phyloP scores from a whole-genome alignment of 2,329 filamentous ascomycete genomes.

The Colletotrichum sp. region DNA sequence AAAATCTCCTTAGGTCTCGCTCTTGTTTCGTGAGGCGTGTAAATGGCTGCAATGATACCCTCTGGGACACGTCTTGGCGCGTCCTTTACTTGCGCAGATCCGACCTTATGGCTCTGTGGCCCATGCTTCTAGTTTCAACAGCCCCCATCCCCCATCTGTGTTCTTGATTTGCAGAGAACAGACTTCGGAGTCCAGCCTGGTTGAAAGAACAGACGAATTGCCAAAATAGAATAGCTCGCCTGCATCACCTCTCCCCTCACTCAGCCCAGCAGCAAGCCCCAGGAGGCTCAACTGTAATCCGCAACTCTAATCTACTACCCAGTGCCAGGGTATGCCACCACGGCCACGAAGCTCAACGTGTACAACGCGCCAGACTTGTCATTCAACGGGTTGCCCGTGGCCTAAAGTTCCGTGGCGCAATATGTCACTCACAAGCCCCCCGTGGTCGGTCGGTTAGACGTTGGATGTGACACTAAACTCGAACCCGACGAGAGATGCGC shows the following conservation, averaged over 20 bases:
- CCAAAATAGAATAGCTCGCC: background rate
- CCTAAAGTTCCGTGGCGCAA: background rate
- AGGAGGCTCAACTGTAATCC: background rate
- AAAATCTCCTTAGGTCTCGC: conserved; percentile 9
- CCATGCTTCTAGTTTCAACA: conserved; percentile 13
- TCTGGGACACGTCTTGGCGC: conserved; percentile 4
- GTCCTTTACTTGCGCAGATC: background rate
- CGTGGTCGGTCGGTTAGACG: background rate
- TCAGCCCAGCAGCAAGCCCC: background rate
- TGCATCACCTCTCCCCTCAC: background rate
- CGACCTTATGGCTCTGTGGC: background rate
- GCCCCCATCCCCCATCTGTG: background rate
- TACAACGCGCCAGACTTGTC: background rate
- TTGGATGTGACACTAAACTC: conserved; percentile 2
- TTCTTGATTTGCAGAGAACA: background rate
- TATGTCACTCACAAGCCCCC: background rate
- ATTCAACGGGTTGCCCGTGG: background rate
- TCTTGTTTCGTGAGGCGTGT: conserved; percentile 11
- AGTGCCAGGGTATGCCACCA: background rate
- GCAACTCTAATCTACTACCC: background rate
- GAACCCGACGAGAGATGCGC: conserved; percentile 1
- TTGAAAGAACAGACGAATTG: conserved; percentile 4
- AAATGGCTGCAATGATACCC: background rate
- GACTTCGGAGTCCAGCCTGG: background rate
- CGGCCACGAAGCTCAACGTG: background rate